phyloP scores from a whole-genome alignment of 345 rosid species.

The Sisymbrium altissimum region DNA sequence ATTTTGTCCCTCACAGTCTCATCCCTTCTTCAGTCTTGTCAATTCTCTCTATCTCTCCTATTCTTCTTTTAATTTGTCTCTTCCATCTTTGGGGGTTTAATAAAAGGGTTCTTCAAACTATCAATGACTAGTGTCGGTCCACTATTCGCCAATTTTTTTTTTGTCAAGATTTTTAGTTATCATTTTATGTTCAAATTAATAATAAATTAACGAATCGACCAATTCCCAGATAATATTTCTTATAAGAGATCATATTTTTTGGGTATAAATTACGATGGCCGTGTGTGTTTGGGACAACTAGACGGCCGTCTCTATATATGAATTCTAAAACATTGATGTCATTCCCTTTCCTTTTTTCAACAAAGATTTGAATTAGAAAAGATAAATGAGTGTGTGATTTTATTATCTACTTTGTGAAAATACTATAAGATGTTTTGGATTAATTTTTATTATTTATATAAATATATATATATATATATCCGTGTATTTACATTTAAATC shows the following conservation, averaged over 20 bases:
- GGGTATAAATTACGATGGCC: not conserved
- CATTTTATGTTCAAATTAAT: not conserved
- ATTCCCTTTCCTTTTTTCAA: too few relatives aligned
- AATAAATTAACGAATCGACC: too few relatives aligned
- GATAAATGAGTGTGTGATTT: too few relatives aligned
- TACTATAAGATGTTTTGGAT: not conserved
- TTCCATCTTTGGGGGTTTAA: slow-evolving; percentile 4
- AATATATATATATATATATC: not conserved
- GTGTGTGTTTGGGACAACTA: not conserved
- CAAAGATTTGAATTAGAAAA: too few relatives aligned
- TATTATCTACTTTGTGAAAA: not conserved
- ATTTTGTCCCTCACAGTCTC: slow-evolving; percentile 34
- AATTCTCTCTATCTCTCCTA: slow-evolving; percentile 19
- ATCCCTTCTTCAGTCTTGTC: slow-evolving; percentile 29
- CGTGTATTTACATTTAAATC: not conserved
- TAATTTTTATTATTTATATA: too few relatives aligned
- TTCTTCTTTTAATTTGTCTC: not conserved
- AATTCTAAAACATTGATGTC: not conserved
- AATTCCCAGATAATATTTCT: too few relatives aligned
- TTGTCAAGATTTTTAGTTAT: not conserved
- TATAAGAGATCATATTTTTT: not conserved
- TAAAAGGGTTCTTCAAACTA: not conserved
- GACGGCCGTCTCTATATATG: not conserved
- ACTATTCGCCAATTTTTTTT: not conserved
- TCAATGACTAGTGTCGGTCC: not conserved